phyloP scores from a whole-genome alignment of 2,329 filamentous ascomycete genomes.

The Pestalotiopsis sp. region DNA sequence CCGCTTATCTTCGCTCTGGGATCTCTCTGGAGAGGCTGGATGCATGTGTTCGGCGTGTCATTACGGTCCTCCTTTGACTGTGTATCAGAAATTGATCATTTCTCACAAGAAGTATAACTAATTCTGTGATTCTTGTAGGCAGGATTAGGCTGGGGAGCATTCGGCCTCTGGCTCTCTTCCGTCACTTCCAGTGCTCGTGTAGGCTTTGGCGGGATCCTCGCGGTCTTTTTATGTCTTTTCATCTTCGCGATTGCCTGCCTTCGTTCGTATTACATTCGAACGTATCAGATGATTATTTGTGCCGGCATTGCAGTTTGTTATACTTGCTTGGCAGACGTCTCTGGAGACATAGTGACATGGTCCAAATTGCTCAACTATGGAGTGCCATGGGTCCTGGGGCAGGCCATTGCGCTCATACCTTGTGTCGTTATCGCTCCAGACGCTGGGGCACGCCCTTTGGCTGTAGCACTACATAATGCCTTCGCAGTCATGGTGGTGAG shows the following conservation, averaged over 20 bases:
- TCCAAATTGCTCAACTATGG: constrained; percentile 53
- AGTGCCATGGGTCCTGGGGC: constrained; percentile 58
- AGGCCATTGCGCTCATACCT: constrained; percentile 53
- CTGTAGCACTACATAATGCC: constrained; percentile 48
- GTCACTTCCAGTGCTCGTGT: constrained; percentile 45
- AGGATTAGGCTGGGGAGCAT: constrained; percentile 58
- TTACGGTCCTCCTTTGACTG: too few relatives aligned
- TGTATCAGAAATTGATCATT: too few relatives aligned
- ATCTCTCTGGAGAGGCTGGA: neutral
- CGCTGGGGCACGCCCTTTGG: constrained; percentile 56
- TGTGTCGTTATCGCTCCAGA: constrained; percentile 55
- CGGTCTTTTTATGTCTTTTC: constrained; percentile 56
- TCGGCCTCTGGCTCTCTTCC: constrained; percentile 58
- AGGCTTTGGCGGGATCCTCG: constrained; percentile 59
- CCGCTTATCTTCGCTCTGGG: neutral
- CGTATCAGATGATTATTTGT: constrained; percentile 58
- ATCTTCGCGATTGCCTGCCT: constrained; percentile 54
- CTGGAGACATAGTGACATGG: constrained; percentile 47
- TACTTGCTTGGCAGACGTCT: constrained; percentile 54
- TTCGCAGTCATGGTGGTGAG: constrained; percentile 50
- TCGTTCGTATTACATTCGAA: constrained; percentile 57
- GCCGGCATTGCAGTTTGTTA: constrained; percentile 60
- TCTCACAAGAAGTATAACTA: neutral
- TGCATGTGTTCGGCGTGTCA: neutral
- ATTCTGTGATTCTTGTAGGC: constrained; percentile 23